Conservation (phyloP, 2,329 filamentous ascomycete genomes). For the Cordyceps javanica region DNA sequence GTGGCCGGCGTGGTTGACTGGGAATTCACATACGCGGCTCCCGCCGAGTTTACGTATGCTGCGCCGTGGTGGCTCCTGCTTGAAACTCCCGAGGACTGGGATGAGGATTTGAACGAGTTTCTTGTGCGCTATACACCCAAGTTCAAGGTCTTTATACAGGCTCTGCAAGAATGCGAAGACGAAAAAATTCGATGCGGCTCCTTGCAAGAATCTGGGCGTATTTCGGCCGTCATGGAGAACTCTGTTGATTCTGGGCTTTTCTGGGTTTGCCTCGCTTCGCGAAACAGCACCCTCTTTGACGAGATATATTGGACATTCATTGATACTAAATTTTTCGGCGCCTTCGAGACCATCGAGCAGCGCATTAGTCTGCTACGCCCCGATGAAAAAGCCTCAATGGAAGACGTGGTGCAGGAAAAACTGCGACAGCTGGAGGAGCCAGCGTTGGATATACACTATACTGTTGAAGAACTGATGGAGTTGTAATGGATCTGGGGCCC, state of each 20-base stretch:
- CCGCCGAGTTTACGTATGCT: neutral
- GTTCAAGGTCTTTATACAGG: neutral
- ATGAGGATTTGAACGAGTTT: neutral
- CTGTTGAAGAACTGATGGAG: neutral
- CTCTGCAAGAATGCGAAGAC: neutral
- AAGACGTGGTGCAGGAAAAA: neutral
- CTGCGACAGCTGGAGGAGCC: neutral
- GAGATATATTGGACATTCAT: neutral
- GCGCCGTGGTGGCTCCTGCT: neutral
- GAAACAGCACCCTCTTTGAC: neutral
- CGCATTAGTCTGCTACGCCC: neutral
- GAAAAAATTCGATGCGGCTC: neutral
- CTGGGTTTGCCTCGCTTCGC: neutral
- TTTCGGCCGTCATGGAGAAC: neutral
- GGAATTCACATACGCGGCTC: neutral
- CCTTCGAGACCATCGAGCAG: neutral
- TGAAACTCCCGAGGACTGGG: neutral
- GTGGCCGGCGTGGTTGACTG: neutral
- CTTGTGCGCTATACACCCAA: neutral
- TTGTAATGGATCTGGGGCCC: too few relatives aligned
- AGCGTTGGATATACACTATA: neutral
- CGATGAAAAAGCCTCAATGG: neutral
- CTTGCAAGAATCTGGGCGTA: neutral
- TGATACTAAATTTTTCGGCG: neutral
- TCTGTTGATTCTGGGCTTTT: neutral